A percentile compares a stretch with the other conserved stretches of the same genome.
Evolutionary conservation across 805 yeast species (phyloP).

Genomic region (Lipomyces mesembrius): DNA sequence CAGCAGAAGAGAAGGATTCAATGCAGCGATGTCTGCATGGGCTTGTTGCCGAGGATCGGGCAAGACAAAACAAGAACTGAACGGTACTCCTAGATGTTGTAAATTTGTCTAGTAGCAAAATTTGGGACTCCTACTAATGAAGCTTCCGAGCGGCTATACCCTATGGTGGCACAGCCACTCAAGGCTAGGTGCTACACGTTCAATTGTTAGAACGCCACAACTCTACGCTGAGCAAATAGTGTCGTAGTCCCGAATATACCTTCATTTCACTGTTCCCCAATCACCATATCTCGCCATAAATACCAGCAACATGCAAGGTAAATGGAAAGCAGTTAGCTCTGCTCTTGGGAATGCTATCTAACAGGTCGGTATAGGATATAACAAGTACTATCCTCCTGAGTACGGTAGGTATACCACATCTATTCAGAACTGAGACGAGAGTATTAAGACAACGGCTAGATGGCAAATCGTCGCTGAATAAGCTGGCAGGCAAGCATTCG

Average conservation of each 20-base stretch:
- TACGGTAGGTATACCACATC: conserved; percentile 39
- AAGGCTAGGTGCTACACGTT: background rate
- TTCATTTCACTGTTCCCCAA: background rate
- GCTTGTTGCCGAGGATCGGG: conserved; percentile 28
- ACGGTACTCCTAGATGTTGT: background rate
- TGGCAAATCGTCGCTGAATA: conserved; percentile 42
- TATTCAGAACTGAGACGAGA: background rate
- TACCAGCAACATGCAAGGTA: conserved; percentile 11
- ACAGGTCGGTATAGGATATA: conserved; percentile 37
- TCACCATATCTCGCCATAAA: background rate
- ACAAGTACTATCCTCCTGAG: conserved; percentile 46
- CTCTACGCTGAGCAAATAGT: background rate
- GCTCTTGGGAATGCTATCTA: background rate
- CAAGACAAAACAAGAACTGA: conserved; percentile 7
- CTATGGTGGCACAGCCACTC: background rate
- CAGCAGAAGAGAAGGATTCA: conserved; percentile 61
- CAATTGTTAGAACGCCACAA: background rate
- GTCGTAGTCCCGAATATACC: background rate
- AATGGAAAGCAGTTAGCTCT: background rate
- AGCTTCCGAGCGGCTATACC: background rate
- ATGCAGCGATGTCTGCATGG: conserved; percentile 25
- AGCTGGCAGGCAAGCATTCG: conserved; percentile 43
- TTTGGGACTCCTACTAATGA: background rate
- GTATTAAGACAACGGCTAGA: conserved; percentile 29
- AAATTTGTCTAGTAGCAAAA: background rate